Percentiles rank a stretch among this genome's conserved stretches.
These are phyloP conservation scores for Chlorella variabilis DNA, from an alignment of 163 green algal genomes.

Conservation along the genomic window DNA sequence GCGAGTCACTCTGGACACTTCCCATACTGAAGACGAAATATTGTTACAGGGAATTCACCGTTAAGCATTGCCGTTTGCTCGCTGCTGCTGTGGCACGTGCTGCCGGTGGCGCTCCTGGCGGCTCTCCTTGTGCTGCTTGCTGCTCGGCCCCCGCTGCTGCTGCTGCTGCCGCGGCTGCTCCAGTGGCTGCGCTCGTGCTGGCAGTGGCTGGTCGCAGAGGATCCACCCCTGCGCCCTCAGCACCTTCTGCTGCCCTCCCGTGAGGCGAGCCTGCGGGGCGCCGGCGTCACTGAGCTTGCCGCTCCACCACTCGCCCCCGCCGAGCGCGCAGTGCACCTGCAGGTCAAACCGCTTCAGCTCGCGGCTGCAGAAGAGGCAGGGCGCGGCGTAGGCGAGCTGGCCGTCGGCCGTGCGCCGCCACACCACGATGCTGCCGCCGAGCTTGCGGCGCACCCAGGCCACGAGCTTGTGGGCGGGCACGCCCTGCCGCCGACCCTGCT, in stretches of 20 bases:
- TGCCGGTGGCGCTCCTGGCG: too few relatives aligned
- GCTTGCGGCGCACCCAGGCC: conserved; percentile 73
- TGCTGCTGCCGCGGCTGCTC: neutral
- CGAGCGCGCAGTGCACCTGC: conserved; percentile 58
- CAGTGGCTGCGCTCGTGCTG: neutral
- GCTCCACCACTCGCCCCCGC: conserved; percentile 52
- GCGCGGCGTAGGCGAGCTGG: conserved; percentile 59
- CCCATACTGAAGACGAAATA: too few relatives aligned
- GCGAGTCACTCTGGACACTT: too few relatives aligned
- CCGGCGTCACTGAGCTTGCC: conserved; percentile 52
- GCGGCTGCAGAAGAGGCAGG: conserved; percentile 69
- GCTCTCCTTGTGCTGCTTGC: too few relatives aligned
- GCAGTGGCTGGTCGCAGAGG: neutral
- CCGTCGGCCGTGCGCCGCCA: conserved; percentile 67
- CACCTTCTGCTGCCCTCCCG: conserved; percentile 55
- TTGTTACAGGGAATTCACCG: too few relatives aligned
- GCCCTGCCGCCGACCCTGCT: conserved; percentile 55
- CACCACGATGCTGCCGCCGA: conserved; percentile 60
- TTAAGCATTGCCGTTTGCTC: too few relatives aligned
- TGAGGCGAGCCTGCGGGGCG: conserved; percentile 48
- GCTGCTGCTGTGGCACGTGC: too few relatives aligned
- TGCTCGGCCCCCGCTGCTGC: neutral
- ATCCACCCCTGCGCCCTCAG: conserved; percentile 24
- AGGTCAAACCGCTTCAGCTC: conserved; percentile 66
- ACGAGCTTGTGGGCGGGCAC: conserved; percentile 58